A percentile compares a stretch with the other conserved stretches of the same genome.
These are phyloP conservation scores for Somion occarium DNA, from an alignment of 1,284 basidiomycete genomes.

Conservation along the genomic window DNA sequence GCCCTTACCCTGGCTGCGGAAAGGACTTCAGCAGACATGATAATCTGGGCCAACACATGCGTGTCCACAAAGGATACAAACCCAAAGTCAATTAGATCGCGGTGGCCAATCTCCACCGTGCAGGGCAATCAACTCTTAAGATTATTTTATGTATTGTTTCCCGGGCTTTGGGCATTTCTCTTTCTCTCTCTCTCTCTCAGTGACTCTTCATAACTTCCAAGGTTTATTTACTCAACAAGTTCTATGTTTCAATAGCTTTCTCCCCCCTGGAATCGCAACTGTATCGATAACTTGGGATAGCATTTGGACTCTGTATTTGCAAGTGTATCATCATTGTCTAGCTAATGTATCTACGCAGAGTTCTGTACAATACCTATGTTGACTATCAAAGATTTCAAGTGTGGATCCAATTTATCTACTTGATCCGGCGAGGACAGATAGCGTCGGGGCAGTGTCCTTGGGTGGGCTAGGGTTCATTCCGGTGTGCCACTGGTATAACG, in stretches of 20 bases:
- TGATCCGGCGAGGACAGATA: too few species aligned
- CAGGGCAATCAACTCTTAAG: background rate
- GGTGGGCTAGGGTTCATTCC: too few species aligned
- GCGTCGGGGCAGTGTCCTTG: too few species aligned
- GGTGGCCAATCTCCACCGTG: background rate
- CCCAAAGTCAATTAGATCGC: background rate
- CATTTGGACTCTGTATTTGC: background rate
- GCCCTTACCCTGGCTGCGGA: conserved; percentile 70
- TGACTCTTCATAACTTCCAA: background rate
- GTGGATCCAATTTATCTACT: too few species aligned
- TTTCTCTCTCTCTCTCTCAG: too few species aligned
- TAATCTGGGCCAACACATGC: conserved; percentile 79
- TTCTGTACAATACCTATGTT: background rate
- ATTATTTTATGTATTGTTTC: background rate
- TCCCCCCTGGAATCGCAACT: too few species aligned
- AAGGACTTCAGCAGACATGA: conserved; percentile 85
- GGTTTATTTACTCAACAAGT: background rate
- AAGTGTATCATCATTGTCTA: background rate
- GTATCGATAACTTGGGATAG: background rate
- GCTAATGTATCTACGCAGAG: background rate
- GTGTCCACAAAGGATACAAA: conserved; percentile 42
- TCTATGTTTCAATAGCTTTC: background rate
- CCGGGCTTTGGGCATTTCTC: background rate
- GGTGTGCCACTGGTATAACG: too few species aligned
- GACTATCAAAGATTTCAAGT: too few species aligned